A percentile compares a stretch with the other conserved stretches of the same genome.
phyloP scores from a whole-genome alignment of 441 rosid species.

The Populus trichocarpa region DNA sequence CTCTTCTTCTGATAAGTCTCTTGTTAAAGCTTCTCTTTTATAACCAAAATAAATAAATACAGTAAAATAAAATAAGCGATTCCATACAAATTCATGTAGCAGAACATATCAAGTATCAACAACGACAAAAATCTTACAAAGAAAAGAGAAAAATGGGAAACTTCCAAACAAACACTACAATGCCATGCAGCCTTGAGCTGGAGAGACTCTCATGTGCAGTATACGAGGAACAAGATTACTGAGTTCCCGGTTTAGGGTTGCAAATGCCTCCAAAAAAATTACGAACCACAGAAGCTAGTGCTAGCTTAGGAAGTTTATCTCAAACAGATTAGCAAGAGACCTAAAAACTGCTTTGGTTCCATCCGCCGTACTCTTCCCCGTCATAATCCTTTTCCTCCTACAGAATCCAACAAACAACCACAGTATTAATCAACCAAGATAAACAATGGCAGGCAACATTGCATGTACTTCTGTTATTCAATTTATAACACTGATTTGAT shows the following conservation, averaged over 20 bases:
- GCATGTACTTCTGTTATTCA: not conserved
- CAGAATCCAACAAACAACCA: constrained; percentile 7
- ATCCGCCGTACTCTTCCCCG: constrained; percentile 58
- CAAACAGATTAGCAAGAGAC: not conserved
- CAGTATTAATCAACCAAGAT: not conserved
- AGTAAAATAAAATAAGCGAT: not conserved
- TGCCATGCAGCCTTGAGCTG: not conserved
- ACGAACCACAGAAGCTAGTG: not conserved
- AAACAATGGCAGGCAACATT: not conserved
- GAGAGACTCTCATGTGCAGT: not conserved
- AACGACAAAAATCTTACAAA: not conserved
- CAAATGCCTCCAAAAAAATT: not conserved
- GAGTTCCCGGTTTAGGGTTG: not conserved
- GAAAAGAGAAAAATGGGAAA: not conserved
- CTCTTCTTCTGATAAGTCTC: too few species aligned
- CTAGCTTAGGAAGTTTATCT: not conserved
- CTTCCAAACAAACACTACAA: not conserved
- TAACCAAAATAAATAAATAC: too few species aligned
- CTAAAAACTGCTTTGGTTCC: constrained; percentile 55
- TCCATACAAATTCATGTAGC: not conserved
- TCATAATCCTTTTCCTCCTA: constrained; percentile 32
- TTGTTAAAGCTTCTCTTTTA: too few species aligned
- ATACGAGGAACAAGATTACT: not conserved
- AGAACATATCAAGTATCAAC: not conserved
- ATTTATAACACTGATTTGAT: not conserved